Evolutionary conservation across 495 filamentous ascomycete species (phyloP), one percentile per base, ranked within the genome.

Genomic region (Penicillium canescens): DNA sequence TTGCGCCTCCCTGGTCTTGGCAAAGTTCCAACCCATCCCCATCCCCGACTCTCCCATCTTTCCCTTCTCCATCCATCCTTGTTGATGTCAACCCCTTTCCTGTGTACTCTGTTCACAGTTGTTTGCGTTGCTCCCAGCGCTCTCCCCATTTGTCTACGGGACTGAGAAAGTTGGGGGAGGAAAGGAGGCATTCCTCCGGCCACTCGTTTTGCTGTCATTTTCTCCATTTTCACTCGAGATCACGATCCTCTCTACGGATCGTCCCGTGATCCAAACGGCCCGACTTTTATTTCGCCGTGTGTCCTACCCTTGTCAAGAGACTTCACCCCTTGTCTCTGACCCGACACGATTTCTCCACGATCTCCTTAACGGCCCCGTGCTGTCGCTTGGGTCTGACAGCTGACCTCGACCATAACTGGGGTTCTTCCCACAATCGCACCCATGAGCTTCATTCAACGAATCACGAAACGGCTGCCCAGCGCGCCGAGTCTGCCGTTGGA

Each of bases 401-500:
- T 61, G 57, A 57, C 40, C 40, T 41, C 21, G 48, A 24, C 36
- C 33, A 43, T 53, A 48, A 58, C 43, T 46, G 63, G 62, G 55
- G 62, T 54, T 63, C 48, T 52, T 56, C 60, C 52, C 47, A 61
- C 46, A 45, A 54, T 50, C 59, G 67, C 65, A 67, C 59, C 53
- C 64, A 87, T 89, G 86, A 79, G 83, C 54, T 76, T 87, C 61
- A 76, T 84, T 66, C 82, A 84, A 65, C 79, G 85, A 61, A 65
- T 89, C 45, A 70, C 73, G 47, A 85, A 86, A 73, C 80, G 85
- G 65, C 68, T 89, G 69, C 84, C 85, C 35, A 84, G 81, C 34
- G 69, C 82, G 61, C 77, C 80, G 46, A 78, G 74, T 56, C 72
- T 86, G 44, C 83, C 84, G 31, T 67, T 89, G 47, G 82, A 84